A percentile compares a stretch with the other conserved stretches of the same genome.
phyloP scores from a whole-genome alignment of 345 rosid genomes.

The Boechera stricta region DNA sequence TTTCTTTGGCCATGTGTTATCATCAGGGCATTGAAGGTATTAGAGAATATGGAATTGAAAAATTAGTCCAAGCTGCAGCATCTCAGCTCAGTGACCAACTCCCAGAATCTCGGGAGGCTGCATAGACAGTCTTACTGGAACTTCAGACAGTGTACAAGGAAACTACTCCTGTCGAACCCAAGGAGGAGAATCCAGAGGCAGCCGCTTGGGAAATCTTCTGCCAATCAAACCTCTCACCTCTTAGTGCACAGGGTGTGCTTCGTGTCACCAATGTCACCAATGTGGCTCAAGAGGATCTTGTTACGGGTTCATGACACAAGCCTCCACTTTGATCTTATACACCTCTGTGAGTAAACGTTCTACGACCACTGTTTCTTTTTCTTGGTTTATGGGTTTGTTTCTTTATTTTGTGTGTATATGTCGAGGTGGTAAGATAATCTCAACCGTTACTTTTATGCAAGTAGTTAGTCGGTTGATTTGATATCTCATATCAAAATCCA shows the following conservation, averaged over 20 bases:
- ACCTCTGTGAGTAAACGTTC: slow-evolving; percentile 1
- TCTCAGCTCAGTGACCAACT: slow-evolving; percentile 84
- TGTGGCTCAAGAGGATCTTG: slow-evolving; percentile 49
- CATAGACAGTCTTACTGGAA: slow-evolving; percentile 72
- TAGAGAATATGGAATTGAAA: slow-evolving; percentile 70
- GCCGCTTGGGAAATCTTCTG: slow-evolving; percentile 78
- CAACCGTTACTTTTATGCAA: not conserved
- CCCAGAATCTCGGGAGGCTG: slow-evolving; percentile 86
- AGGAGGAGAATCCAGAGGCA: slow-evolving; percentile 52
- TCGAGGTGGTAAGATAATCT: not conserved
- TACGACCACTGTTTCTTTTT: slow-evolving; percentile 1
- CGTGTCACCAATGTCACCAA: slow-evolving; percentile 61
- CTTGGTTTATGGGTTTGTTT: not conserved
- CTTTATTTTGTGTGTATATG: slow-evolving; percentile 7
- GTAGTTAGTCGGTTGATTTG: not conserved
- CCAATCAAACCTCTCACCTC: slow-evolving; percentile 69
- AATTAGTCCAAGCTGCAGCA: slow-evolving; percentile 74
- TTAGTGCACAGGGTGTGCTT: slow-evolving; percentile 79
- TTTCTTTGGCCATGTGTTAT: slow-evolving; percentile 1
- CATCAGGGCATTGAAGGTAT: slow-evolving; percentile 77
- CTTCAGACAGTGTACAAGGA: slow-evolving; percentile 67
- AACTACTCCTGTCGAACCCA: slow-evolving; percentile 42
- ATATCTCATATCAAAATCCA: slow-evolving; percentile 22
- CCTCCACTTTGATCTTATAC: not conserved
- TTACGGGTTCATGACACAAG: slow-evolving; percentile 55